Base-by-base conservation (phyloP, 2,329 filamentous ascomycete genomes). In the Lithohypha guttulata region DNA sequence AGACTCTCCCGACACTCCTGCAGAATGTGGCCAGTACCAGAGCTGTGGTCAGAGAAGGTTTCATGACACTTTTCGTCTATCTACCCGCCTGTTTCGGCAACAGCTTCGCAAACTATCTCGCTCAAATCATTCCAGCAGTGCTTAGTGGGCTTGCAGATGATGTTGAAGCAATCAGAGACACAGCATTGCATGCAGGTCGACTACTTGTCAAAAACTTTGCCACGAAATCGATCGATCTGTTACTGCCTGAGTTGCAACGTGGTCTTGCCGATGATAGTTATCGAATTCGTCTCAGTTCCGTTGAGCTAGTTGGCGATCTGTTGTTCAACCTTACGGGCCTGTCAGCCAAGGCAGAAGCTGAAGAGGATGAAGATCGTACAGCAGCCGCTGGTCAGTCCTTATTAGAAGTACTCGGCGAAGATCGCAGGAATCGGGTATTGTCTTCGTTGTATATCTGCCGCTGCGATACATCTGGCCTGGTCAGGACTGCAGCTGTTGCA, bases 31-130 rank as follows among this genome's bases (percentile, higher is more conserved):
- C 85, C 51, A 96, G 89, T 53, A 77, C 81, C 51, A 95, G 94
- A 62, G 60, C 91, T 13, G 78, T 86, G 39, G 85, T 98, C 48
- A 79, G 91, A 53, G 91, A 98, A 69, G 91, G 91, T 31, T 98
- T 98, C 68, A 98, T 98, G 91, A 95, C 91, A 6, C 73, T 98
- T 27, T 98, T 98, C 64, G 96, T 98, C 51, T 98, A 95, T 73
- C 77, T 98, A 65, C 91, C 91, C 9, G 91, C 94, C 38, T 98
- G 91, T 65, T 98, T 98, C 54, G 91, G 91, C 55, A 98, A 98
- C 71, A 93, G 87, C 60, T 98, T 98, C 56, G 82, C 91, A 51
- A 86, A 85, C 57, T 98, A 98, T 56, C 79, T 98, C 45, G 84
- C 80, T 63, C 86, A 80, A 57, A 94, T 98, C 54, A 94, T 98